phyloP scores from a whole-genome alignment of 495 filamentous ascomycete genomes.

The Choiromyces venosus region DNA sequence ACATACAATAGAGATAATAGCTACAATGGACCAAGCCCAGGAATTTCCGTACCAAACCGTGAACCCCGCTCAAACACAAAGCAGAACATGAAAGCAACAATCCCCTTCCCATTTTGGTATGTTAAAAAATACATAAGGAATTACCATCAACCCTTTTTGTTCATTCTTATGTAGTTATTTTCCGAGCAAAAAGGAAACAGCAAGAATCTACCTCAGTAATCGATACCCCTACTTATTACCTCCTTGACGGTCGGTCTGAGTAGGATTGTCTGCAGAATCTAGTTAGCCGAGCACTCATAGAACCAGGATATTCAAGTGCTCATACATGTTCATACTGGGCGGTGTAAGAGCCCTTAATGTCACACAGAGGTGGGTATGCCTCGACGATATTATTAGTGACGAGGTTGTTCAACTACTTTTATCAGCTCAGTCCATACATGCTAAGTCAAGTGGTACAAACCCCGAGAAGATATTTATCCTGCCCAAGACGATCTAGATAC shows the following conservation, averaged over 20 bases:
- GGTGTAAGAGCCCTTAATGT: conserved; percentile 92
- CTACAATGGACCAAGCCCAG: not conserved
- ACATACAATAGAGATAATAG: not conserved
- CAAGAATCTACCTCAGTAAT: conserved; percentile 54
- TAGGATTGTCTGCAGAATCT: conserved; percentile 64
- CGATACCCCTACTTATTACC: conserved; percentile 84
- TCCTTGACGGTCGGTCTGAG: conserved; percentile 86
- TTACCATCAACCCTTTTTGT: not conserved
- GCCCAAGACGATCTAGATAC: conserved; percentile 78
- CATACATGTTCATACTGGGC: conserved; percentile 93
- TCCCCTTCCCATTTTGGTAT: not conserved
- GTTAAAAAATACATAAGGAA: not conserved
- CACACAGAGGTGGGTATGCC: conserved; percentile 79
- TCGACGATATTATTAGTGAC: conserved; percentile 79
- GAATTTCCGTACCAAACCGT: not conserved
- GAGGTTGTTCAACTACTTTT: conserved; percentile 71
- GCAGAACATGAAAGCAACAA: not conserved
- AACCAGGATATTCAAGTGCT: not conserved
- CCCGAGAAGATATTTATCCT: conserved; percentile 81
- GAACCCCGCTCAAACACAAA: not conserved
- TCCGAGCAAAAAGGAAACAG: not conserved
- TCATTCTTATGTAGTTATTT: not conserved
- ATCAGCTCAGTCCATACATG: conserved; percentile 23
- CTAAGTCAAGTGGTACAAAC: conserved; percentile 48
- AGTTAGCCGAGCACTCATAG: conserved; percentile 34